Evolutionary conservation across 2,329 filamentous ascomycete species (phyloP).

Genomic region (Tricladium varicosporioides): DNA sequence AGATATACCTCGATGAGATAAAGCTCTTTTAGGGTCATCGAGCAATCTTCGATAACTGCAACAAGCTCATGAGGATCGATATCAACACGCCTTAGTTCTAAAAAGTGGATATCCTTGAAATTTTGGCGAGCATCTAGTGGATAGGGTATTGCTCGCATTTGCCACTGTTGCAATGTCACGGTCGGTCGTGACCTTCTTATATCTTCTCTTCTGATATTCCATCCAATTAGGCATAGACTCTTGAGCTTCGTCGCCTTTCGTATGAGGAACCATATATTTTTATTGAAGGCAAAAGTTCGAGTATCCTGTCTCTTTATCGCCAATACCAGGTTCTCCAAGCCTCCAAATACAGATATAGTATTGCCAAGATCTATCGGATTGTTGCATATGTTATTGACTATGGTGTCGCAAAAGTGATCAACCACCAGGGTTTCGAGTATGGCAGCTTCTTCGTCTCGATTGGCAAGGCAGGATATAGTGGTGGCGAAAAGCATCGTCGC

Average conservation of each 20-base stretch:
- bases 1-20: constrained; percentile 34
- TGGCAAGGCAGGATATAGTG: constrained; percentile 47
- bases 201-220: constrained; percentile 29
- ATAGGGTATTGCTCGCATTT: constrained; percentile 32
- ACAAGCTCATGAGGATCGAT: constrained; percentile 28
- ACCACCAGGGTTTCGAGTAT: constrained; percentile 46
- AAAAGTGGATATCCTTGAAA: constrained; percentile 23
- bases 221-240: constrained; percentile 48
- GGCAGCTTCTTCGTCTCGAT: constrained; percentile 43
- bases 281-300: constrained; percentile 39
- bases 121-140: constrained; percentile 8
- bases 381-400: constrained; percentile 47
- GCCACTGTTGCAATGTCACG: constrained; percentile 24
- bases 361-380: constrained; percentile 52
- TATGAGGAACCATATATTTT: constrained; percentile 50
- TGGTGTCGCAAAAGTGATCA: constrained; percentile 49
- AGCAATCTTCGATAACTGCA: constrained; percentile 26
- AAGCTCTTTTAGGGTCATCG: constrained; percentile 31
- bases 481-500: constrained; percentile 53
- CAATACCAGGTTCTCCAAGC: constrained; percentile 45
- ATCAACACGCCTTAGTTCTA: constrained; percentile 35
- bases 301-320: constrained; percentile 46
- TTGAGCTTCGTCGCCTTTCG: constrained; percentile 43
- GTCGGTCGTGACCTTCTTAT: constrained; percentile 20
- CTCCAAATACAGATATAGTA: constrained; percentile 42